Evolutionary conservation across 139 green algal genomes (phyloP), one percentile per base, ranked within the genome.

Genomic region (Haematococcus lacustris): DNA sequence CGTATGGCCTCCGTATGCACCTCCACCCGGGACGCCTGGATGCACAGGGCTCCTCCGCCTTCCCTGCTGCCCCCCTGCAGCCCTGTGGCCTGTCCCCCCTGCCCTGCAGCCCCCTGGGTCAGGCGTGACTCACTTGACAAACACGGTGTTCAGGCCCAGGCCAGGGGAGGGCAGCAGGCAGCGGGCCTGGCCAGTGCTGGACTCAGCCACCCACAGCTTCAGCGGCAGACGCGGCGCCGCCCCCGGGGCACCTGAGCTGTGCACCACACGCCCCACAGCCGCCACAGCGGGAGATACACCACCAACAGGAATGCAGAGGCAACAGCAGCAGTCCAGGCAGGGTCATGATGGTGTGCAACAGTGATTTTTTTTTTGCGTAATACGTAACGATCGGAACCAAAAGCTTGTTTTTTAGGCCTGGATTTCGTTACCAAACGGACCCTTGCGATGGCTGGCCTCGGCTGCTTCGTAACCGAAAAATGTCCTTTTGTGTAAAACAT

Each of bases 161-260:
- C 38, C 39, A 6, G 33, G 61, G 32, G 13, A 38, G 25, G 5
- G 3, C 28, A 73, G 71, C 41, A 72, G 71, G 32, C n/a, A 53
- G 38, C 64, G 76, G 25, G 64, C 62, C 59, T 43, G 51, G 91
- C 66, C 34, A 96, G 71, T 51, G 77, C 66, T 32, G 84, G 78
- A 83, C 91, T 71, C 65, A 7, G 91, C 94, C 9, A 97, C 80
- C 91, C 91, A 98, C 34, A 98, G 85, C 78, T 91, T 67, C 78
- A 96, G 80, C 9, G 92, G 88, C 25, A 62, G 40, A 0, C 90
- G 76, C 0, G 90, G 83, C 0, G 86, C 75, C 61, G 91, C 88
- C 23, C 41, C 51, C 1, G 85, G 79, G 9, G 80, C 80, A 61
- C 73, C 86, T 47, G 83, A 66, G 66, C 82, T 92, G 40, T 90